Evolutionary conservation across 106 monocot species (phyloP), one percentile per base, ranked within the genome.

Genomic region (Gastrodia elata): DNA sequence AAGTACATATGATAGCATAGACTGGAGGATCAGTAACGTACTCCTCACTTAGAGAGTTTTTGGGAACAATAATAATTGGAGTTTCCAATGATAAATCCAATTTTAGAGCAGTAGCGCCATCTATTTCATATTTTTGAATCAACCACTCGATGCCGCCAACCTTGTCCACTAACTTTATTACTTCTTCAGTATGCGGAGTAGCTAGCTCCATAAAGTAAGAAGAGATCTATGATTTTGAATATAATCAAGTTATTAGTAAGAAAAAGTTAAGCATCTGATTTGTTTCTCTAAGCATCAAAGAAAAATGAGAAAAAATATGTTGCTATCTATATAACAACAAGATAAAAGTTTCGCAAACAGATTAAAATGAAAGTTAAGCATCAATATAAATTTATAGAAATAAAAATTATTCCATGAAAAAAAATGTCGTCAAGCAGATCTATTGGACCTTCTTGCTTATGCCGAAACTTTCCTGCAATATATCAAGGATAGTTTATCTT

Each of bases 151-250:
- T 81, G 40, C 84, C 92, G 28, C 96, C 96, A 77, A 97, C 96
- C 83, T 92, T 97, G 76, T 97, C 96, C 69, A 97, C 88, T 39
- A 92, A 82, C 74, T 90, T 97, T 40, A 97, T 90, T 27, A 83
- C 96, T 83, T 97, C 96, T 71, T 92, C 90, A 35, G 92, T 88
- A 70, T 90, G 96, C 38, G 96, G 96, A 27, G 92, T 86, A n/a
- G 90, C 90, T 73, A 97, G 96, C 69, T 86, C 96, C 92, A 88
- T 86, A 77, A 97, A 92, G 41, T 97, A 97, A 56, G 96, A 81
- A 58, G 87, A 90, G 39, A 97, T 87, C 96, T 97, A 83, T 25
- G 75, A 46, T 39, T 38, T 14, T 28, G 65, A 61, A 37, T 37
- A 67, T 32, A 9, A 38, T 2, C 2, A 36, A 67, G n/a, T n/a